Conservation (phyloP, 768 basidiomycete species). For the Tylopilus sp. region DNA sequence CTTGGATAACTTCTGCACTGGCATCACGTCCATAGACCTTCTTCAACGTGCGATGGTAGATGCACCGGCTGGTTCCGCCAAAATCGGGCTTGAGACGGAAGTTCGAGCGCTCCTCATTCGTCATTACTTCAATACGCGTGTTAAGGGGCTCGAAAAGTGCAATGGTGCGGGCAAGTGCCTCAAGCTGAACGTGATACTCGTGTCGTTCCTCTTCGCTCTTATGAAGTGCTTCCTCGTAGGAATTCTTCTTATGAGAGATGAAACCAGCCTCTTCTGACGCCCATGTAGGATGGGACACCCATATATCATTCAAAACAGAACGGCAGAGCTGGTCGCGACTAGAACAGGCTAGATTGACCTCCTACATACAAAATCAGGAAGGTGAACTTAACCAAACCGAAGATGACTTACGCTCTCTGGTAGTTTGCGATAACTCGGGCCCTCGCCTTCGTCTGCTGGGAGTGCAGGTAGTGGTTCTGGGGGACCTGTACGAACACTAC, state of each 20-base stretch:
- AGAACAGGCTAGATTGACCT: conserved; percentile 86
- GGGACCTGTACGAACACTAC: conserved; percentile 71
- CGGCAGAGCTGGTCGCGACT: conserved; percentile 93
- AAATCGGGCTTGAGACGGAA: conserved; percentile 86
- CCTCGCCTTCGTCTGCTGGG: conserved; percentile 80
- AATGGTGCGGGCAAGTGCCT: conserved; percentile 87
- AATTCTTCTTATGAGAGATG: conserved; percentile 93
- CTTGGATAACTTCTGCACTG: conserved; percentile 72
- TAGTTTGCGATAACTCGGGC: conserved; percentile 90
- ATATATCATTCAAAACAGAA: conserved; percentile 93
- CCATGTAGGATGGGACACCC: conserved; percentile 99
- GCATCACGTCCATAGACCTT: conserved; percentile 88
- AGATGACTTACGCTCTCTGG: conserved; percentile 73
- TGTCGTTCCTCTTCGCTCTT: conserved; percentile 98
- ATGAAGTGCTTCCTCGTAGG: conserved; percentile 92
- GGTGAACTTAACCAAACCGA: neutral
- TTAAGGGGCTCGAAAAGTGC: conserved; percentile 86
- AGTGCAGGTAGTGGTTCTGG: conserved; percentile 76
- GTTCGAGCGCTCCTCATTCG: conserved; percentile 73
- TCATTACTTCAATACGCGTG: conserved; percentile 83
- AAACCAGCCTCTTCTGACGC: conserved; percentile 96
- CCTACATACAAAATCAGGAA: conserved; percentile 44
- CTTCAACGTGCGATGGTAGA: conserved; percentile 92
- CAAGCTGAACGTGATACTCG: conserved; percentile 95
- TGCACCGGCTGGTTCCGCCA: conserved; percentile 80